Conservation (phyloP, 345 rosid species). For the Hirschfeldia incana region DNA sequence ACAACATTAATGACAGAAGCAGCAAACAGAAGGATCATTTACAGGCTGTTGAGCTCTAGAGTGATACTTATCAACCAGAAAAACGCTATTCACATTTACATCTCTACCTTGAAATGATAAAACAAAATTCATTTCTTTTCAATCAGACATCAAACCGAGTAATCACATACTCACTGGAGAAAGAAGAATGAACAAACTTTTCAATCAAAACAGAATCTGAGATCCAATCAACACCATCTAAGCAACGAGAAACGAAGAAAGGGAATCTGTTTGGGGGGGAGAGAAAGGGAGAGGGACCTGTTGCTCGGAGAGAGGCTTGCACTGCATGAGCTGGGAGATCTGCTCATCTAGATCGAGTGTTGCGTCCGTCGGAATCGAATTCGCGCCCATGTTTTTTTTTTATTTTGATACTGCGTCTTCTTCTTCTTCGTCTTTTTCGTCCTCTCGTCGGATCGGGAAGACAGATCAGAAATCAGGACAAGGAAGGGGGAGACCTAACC, state of each 20-base stretch:
- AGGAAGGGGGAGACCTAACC: constrained; percentile 56
- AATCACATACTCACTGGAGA: not conserved
- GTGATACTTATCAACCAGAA: too few species aligned
- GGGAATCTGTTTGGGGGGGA: too few species aligned
- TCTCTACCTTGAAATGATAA: too few species aligned
- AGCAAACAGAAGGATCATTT: too few species aligned
- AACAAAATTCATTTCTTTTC: too few species aligned
- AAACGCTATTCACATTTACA: too few species aligned
- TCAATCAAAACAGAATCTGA: constrained; percentile 11
- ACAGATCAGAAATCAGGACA: constrained; percentile 37
- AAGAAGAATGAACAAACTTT: not conserved
- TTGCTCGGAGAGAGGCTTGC: constrained; percentile 83
- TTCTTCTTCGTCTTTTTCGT: not conserved
- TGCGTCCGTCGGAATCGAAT: constrained; percentile 60
- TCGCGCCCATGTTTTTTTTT: constrained; percentile 54
- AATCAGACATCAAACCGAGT: too few species aligned
- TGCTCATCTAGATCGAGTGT: constrained; percentile 72
- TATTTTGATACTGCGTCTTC: not conserved
- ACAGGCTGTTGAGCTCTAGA: too few species aligned
- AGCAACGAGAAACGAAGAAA: not conserved
- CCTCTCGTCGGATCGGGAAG: constrained; percentile 9
- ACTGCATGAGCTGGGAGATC: constrained; percentile 90
- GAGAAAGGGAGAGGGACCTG: constrained; percentile 45
- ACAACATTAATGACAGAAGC: too few species aligned
- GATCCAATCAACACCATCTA: not conserved